Evolutionary conservation across 176 grass and related monocot genomes (phyloP), one percentile per base, ranked within the genome.

Genomic region (Lolium perenne): DNA sequence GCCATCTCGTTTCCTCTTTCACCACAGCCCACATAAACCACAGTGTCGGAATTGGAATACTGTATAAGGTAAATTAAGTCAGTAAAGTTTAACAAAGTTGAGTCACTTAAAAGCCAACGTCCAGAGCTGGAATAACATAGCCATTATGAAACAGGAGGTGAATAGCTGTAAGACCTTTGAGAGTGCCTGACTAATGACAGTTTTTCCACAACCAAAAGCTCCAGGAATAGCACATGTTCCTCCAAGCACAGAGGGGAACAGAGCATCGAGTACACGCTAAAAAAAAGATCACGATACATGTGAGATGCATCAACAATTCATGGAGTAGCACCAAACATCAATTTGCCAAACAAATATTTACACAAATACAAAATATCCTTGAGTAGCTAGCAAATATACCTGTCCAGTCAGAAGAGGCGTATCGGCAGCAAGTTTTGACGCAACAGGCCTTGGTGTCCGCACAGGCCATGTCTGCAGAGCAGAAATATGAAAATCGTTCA

Each of bases 1-100:
- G 94, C 94, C 94, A 95, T 95, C 80, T 95, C 94, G 59, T 95
- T 95, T 82, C 94, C 94, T 91, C 94, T 95, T 82, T 95, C 94
- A 65, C 94, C 94, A 54, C 94, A 95, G 11, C 94, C 94, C 62
- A 95, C 94, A 80, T 95, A 95, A 32, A 95, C 94, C 3, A 95
- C 91, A 10, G 94, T 77, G 59, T 95, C 94, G 1, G 94, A 95
- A 71, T 95, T 95, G 38, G 94, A 95, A 72, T 93, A 95, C 94
- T 95, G 94, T 63, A 86, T 15, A 82, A 85, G 45, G 54, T 58
- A 61, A 77, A 55, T 81, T 50, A 2, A 48, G 77, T 83, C 73
- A 76, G 83, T 60, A 69, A 23, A 86, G 73, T 65, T 38, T 10
- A 78, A 72, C 14, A 26, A 2, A 45, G 16, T 75, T 23, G 41